phyloP scores from a whole-genome alignment of 305 asterid genomes.

The Rubia peregrina region DNA sequence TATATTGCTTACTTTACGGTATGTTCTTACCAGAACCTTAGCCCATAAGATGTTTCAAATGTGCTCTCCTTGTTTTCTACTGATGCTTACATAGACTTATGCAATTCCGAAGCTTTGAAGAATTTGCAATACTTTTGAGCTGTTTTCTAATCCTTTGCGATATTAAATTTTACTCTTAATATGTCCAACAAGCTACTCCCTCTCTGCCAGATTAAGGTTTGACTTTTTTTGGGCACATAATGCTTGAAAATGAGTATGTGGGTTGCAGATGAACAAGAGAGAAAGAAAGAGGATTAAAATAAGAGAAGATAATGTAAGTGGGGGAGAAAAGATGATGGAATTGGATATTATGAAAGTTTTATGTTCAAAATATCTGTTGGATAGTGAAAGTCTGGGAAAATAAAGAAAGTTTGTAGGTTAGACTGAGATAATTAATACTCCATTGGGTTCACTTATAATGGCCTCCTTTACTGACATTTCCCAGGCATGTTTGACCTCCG shows the following conservation, averaged over 20 bases:
- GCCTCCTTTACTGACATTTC: no score
- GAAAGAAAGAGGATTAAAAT: not conserved
- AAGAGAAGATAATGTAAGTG: not conserved
- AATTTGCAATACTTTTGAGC: not conserved
- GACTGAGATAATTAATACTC: no score
- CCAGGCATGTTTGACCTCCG: no score
- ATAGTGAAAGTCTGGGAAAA: no score
- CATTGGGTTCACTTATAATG: no score
- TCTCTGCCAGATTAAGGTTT: not conserved
- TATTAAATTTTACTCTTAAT: not conserved
- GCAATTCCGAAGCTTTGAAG: not conserved
- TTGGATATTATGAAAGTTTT: no score
- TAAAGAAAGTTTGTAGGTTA: no score
- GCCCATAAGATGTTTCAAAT: not conserved
- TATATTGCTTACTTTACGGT: conserved; percentile 89
- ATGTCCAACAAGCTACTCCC: not conserved
- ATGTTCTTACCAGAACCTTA: conserved; percentile 26
- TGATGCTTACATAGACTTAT: not conserved
- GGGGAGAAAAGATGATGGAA: not conserved
- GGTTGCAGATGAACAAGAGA: not conserved
- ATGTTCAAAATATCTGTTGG: not conserved
- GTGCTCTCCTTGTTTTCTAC: not conserved
- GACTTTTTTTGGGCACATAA: not conserved
- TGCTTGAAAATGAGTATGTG: not conserved
- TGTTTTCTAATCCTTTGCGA: not conserved